phyloP scores from a whole-genome alignment of 2,329 filamentous ascomycete species.

The Colletotrichum sublineola region DNA sequence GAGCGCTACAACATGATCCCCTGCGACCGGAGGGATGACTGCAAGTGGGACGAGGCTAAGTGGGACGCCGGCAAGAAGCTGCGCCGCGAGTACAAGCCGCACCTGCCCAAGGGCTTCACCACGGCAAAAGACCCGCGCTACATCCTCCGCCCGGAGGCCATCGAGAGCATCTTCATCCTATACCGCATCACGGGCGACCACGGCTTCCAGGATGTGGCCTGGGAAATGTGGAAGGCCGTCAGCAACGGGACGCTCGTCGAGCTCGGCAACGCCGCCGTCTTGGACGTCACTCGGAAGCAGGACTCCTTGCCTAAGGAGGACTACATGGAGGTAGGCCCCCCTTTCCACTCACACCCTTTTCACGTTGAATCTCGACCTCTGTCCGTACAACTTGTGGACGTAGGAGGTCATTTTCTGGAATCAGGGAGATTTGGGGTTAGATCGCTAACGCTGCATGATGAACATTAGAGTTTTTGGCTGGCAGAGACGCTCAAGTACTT shows the following conservation, averaged over 20 bases:
- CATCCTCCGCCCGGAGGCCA: slow-evolving; percentile 64
- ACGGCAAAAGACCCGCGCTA: slow-evolving; percentile 66
- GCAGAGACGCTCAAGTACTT: slow-evolving; percentile 84
- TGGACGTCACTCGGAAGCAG: slow-evolving; percentile 62
- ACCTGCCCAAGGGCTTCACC: slow-evolving; percentile 70
- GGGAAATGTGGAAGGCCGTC: slow-evolving; percentile 67
- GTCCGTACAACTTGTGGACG: neutral
- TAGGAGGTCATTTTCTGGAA: neutral
- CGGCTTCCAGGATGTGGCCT: slow-evolving; percentile 64
- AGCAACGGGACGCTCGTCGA: slow-evolving; percentile 60
- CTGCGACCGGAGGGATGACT: slow-evolving; percentile 56
- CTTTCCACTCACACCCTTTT: neutral
- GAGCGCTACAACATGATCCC: slow-evolving; percentile 60
- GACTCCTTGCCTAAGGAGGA: slow-evolving; percentile 61
- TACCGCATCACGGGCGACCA: slow-evolving; percentile 65
- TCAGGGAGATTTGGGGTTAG: slow-evolving; percentile 17
- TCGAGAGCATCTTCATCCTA: slow-evolving; percentile 67
- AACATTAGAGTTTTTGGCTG: slow-evolving; percentile 76
- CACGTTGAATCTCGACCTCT: no score
- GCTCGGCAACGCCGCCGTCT: slow-evolving; percentile 62
- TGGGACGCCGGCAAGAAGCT: slow-evolving; percentile 46
- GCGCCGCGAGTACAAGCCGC: slow-evolving; percentile 47
- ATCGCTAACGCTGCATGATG: neutral
- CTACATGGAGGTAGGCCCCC: slow-evolving; percentile 50
- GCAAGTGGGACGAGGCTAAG: slow-evolving; percentile 57